Evolutionary conservation across 495 filamentous ascomycete genomes (phyloP), one percentile per base, ranked within the genome.

Genomic region (Neurospora sp.): DNA sequence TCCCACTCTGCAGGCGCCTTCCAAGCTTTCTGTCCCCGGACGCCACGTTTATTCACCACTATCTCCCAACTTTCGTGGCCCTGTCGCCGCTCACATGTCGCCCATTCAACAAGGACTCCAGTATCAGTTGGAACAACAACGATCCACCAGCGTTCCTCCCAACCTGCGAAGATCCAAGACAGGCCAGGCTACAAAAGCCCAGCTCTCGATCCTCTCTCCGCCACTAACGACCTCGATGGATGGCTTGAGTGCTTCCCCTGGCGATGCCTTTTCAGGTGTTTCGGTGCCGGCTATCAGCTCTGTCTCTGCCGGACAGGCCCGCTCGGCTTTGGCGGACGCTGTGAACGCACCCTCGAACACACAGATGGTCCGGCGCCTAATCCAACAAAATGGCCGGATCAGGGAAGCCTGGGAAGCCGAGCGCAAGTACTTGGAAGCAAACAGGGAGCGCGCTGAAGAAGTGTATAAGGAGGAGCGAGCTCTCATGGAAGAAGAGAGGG

Each of bases 321-420:
- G 76, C 4, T 73, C 75, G 53, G 70, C 48, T 68, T 76, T 75
- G 10, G 75, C 75, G 12, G 78, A 81, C 38, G 20, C 74, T 3
- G 37, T 69, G n/a, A 74, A 68, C 61, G 71, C 79, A 3, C 74
- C 79, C 20, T 71, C 78, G 35, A 71, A 79, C 3, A 69, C 70
- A 37, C 74, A 73, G 35, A 77, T 83, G 70, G 76, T 86, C 45
- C 81, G 78, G 12, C 83, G 82, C 9, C 77, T 82, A 45, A 75
- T 82, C 14, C 79, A 82, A n/a, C 81, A 86, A 70, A 83, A 80
- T 65, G 73, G 75, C 16, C 77, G 77, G 42, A 78, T 84, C 48
- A 70, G 78, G 27, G 83, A 85, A 68, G 79, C 78, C n/a, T 84
- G 83, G 83, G 82, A 82, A 73, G 79, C 79, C 10, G 84, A 86